Percentiles rank a stretch among this genome's conserved stretches.
phyloP scores from a whole-genome alignment of 2,329 filamentous ascomycete genomes.

The Colletotrichum ledebouriae region DNA sequence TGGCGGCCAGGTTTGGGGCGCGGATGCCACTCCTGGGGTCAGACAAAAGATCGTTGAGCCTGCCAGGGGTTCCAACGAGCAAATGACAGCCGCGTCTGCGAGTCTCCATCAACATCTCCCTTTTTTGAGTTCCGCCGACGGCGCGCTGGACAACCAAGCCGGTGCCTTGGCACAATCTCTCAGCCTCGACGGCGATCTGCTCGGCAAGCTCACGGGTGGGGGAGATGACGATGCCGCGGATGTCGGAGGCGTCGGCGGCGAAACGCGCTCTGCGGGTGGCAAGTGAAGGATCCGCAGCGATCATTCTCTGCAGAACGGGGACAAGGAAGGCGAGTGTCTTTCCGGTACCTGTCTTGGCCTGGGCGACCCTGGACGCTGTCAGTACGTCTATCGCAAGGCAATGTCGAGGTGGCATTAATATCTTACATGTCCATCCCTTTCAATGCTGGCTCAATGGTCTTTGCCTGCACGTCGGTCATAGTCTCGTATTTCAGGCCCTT shows the following conservation, averaged over 20 bases:
- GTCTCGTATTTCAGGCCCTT: constrained; percentile 79
- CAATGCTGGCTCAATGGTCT: constrained; percentile 85
- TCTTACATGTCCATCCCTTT: constrained; percentile 86
- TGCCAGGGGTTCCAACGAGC: constrained; percentile 90
- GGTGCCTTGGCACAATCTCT: constrained; percentile 73
- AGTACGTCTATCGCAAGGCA: constrained; percentile 23
- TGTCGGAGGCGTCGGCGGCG: constrained; percentile 65
- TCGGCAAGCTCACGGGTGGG: constrained; percentile 86
- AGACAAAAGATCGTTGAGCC: constrained; percentile 83
- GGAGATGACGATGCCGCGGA: constrained; percentile 80
- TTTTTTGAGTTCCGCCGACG: constrained; percentile 92
- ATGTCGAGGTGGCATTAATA: neutral
- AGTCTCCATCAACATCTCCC: constrained; percentile 74
- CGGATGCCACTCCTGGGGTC: constrained; percentile 74
- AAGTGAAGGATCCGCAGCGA: constrained; percentile 73
- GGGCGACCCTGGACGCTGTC: constrained; percentile 75
- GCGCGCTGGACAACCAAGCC: constrained; percentile 78
- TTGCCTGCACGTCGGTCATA: constrained; percentile 94
- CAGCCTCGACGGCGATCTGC: constrained; percentile 85
- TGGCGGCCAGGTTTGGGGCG: constrained; percentile 86
- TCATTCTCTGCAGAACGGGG: constrained; percentile 84
- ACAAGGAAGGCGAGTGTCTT: constrained; percentile 96
- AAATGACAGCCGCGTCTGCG: constrained; percentile 86
- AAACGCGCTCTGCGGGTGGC: constrained; percentile 57
- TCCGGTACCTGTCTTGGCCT: constrained; percentile 96